phyloP scores from a whole-genome alignment of 768 basidiomycete species.

The Podaxis rugospora region DNA sequence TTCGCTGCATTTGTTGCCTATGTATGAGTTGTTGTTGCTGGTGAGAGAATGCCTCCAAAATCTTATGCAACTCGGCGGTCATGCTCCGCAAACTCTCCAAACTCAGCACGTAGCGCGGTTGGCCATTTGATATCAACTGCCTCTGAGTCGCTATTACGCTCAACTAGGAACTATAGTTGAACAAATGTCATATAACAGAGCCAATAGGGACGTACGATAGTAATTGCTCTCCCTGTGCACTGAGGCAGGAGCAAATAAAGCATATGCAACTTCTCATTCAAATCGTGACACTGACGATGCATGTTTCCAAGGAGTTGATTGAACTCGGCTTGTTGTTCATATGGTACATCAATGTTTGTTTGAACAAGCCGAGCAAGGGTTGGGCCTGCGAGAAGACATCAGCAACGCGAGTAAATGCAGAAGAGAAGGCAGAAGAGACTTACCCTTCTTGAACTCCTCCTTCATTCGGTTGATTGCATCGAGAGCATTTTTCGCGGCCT shows the following conservation, averaged over 20 bases:
- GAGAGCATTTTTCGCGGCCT: slow-evolving; percentile 1
- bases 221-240: slow-evolving; percentile 42
- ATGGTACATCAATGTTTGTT: slow-evolving; percentile 33
- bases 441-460: slow-evolving; percentile 16
- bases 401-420: neutral
- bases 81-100: slow-evolving; percentile 40
- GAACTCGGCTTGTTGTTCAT: slow-evolving; percentile 53
- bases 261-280: slow-evolving; percentile 48
- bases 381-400: slow-evolving; percentile 3
- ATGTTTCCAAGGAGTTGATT: slow-evolving; percentile 46
- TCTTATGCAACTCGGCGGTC: slow-evolving; percentile 38
- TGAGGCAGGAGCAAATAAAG: slow-evolving; percentile 41
- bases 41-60: slow-evolving; percentile 27
- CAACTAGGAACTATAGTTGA: slow-evolving; percentile 27
- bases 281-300: slow-evolving; percentile 37
- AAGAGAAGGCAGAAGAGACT: slow-evolving; percentile 3
- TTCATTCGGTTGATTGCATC: slow-evolving; percentile 7
- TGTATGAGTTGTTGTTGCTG: slow-evolving; percentile 17
- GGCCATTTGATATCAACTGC: slow-evolving; percentile 28
- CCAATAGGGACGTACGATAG: slow-evolving; percentile 42
- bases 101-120: slow-evolving; percentile 36
- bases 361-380: slow-evolving; percentile 1
- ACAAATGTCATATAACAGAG: neutral
- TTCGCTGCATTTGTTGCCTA: slow-evolving; percentile 5
- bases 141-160: slow-evolving; percentile 43